Evolutionary conservation across 2,329 filamentous ascomycete species (phyloP).

Genomic region (Penicillium sp.): DNA sequence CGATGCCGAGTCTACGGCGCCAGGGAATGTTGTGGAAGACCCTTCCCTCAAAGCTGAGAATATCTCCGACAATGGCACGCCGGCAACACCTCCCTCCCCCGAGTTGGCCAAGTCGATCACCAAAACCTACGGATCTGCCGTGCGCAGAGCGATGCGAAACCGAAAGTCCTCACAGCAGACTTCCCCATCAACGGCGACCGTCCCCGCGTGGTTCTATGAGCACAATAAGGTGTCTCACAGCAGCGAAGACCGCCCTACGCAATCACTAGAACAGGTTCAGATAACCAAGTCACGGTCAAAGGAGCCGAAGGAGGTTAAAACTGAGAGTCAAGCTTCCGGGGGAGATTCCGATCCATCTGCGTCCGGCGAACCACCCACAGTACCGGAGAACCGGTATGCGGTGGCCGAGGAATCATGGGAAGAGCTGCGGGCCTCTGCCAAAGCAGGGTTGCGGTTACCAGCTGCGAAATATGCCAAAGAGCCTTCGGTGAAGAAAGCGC

Average conservation of each 20-base stretch:
- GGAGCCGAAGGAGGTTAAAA: conserved; percentile 17
- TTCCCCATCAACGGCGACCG: conserved; percentile 22
- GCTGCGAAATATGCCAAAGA: conserved; percentile 43
- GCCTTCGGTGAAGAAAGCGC: conserved; percentile 54
- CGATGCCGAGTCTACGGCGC: conserved; percentile 21
- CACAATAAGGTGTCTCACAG: conserved; percentile 34
- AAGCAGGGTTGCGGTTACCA: conserved; percentile 51
- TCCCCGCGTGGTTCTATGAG: conserved; percentile 43
- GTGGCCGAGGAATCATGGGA: conserved; percentile 45
- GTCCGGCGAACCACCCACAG: conserved; percentile 17
- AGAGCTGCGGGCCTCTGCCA: conserved; percentile 53
- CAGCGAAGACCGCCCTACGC: conserved; percentile 11
- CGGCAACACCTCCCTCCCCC: conserved; percentile 15
- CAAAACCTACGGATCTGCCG: conserved; percentile 41
- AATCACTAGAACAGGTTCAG: conserved; percentile 27
- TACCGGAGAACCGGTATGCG: conserved; percentile 36
- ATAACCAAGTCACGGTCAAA: conserved; percentile 26
- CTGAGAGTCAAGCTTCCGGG: conserved; percentile 21
- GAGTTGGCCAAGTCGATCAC: conserved; percentile 24
- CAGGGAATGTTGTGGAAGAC: conserved; percentile 25
- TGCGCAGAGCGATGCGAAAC: conserved; percentile 42
- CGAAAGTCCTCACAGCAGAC: conserved; percentile 27
- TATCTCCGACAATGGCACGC: conserved; percentile 7
- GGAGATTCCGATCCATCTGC: conserved; percentile 27
- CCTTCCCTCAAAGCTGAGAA: conserved; percentile 4